Evolutionary conservation across 768 basidiomycete genomes (phyloP).

Genomic region (Macrolepiota fuliginosa): DNA sequence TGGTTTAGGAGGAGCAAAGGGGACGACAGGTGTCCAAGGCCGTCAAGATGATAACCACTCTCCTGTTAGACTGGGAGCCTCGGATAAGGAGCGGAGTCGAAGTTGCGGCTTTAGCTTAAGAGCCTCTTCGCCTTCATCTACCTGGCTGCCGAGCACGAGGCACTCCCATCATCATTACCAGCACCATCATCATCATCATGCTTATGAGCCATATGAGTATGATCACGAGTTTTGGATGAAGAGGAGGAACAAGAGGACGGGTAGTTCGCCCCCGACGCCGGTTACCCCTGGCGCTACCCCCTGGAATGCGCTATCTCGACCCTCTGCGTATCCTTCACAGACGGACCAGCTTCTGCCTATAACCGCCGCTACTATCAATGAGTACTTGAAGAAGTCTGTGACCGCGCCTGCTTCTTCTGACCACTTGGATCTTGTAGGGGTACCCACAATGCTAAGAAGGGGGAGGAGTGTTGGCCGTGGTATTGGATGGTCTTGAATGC

Average conservation of each 20-base stretch:
- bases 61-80: background rate
- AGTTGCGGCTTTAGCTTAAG: constrained; percentile 10
- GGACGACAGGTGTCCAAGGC: background rate
- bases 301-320: background rate
- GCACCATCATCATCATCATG: background rate
- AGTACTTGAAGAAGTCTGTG: constrained; percentile 1
- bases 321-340: background rate
- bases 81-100: constrained; percentile 11
- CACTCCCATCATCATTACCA: background rate
- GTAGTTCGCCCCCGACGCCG: constrained; percentile 17
- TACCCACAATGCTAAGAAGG: constrained; percentile 15
- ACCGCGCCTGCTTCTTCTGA: background rate
- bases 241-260: constrained; percentile 14
- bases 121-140: background rate
- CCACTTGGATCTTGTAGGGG: background rate
- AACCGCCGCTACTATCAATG: constrained; percentile 7
- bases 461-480: constrained; percentile 20
- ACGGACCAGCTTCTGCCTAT: constrained; percentile 6
- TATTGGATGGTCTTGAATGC: constrained; percentile 9
- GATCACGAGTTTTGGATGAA: constrained; percentile 7
- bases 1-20: constrained; percentile 3
- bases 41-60: background rate
- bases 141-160: background rate
- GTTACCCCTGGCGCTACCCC: constrained; percentile 11
- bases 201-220: constrained; percentile 4